Base-by-base conservation (phyloP, 192 early-diverging fungal genomes). In the Coemansia sp. region DNA sequence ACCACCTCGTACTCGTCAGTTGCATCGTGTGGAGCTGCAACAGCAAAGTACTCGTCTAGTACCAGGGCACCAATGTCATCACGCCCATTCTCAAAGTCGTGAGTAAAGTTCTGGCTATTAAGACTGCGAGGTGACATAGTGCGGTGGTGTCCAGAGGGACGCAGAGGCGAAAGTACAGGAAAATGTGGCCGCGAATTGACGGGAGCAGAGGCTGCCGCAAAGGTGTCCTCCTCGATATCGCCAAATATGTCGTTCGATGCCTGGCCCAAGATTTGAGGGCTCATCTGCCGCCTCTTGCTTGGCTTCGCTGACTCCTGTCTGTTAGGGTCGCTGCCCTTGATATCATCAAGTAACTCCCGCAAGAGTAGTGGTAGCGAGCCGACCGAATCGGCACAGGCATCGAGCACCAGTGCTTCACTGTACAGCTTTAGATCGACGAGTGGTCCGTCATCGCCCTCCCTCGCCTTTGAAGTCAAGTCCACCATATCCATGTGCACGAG, bases 401-500 rank as follows among this genome's bases (percentile, higher is more conserved):
- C 73, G 4, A 84, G 62, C 9, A 76, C 68, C 38, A 79, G 57
- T 12, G 76, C 74, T 48, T 84, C 77, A 65, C 82, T 75, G 41
- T 79, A 76, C 37, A 84, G 51, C 62, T 67, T 69, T 4, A 84
- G 50, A 42, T 84, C 77, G 11, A 79, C 38, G 27, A 78, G 58
- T 37, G 77, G 81, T 1, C 77, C 81, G 25, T 76, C 68, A 23
- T 84, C 77, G 53, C 62, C 73, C 42, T 84, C 77, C 29, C 66
- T 76, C 3, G 74, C 64, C 32, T 55, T 72, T 10, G 77, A 79
- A 4, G 70, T 65, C 15, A 84, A 36, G 44, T 84, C 82, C 6
- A 84, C 66, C 74, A 84, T 75, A 29, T 76, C 82, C 77, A 77
- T 79, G 34, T 84, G 82, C 27, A 84, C 57, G 19, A 84, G 66